Percentiles rank a stretch among this genome's conserved stretches.
Evolutionary conservation across 345 rosid genomes (phyloP).

Genomic region (Bruguiera parviflora): DNA sequence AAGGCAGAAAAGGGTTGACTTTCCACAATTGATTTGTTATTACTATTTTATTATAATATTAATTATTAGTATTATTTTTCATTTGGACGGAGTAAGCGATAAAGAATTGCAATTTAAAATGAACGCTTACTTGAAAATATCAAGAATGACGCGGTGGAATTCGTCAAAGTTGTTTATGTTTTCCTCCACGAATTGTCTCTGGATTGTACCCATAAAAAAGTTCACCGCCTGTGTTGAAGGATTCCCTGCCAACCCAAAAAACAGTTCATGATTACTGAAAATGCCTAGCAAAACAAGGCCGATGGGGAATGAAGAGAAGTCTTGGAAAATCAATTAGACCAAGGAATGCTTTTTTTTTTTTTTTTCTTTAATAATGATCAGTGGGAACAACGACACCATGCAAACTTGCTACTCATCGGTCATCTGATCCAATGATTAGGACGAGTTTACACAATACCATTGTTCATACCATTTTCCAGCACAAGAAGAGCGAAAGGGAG

Average conservation of each 20-base stretch:
- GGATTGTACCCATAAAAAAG: slow-evolving; percentile 55
- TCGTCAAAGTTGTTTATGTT: slow-evolving; percentile 51
- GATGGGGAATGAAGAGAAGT: background rate
- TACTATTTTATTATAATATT: background rate
- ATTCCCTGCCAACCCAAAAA: slow-evolving; percentile 30
- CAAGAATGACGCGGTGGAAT: slow-evolving; percentile 70
- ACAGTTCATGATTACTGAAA: background rate
- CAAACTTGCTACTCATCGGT: no score
- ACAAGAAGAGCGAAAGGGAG: no score
- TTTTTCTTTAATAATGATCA: no score
- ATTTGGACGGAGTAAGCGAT: background rate
- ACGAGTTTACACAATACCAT: no score
- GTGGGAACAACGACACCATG: no score
- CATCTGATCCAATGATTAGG: no score
- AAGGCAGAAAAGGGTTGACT: no score
- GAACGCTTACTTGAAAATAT: slow-evolving; percentile 59
- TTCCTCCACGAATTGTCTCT: slow-evolving; percentile 50
- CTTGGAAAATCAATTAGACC: background rate
- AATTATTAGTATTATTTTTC: background rate
- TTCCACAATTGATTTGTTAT: background rate
- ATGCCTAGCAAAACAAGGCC: background rate
- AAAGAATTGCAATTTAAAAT: background rate
- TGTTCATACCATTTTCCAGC: no score
- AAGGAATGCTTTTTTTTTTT: background rate
- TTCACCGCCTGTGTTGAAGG: slow-evolving; percentile 60